phyloP scores from a whole-genome alignment of 352 stramenopile genomes.

The Phytophthora boehmeriae region DNA sequence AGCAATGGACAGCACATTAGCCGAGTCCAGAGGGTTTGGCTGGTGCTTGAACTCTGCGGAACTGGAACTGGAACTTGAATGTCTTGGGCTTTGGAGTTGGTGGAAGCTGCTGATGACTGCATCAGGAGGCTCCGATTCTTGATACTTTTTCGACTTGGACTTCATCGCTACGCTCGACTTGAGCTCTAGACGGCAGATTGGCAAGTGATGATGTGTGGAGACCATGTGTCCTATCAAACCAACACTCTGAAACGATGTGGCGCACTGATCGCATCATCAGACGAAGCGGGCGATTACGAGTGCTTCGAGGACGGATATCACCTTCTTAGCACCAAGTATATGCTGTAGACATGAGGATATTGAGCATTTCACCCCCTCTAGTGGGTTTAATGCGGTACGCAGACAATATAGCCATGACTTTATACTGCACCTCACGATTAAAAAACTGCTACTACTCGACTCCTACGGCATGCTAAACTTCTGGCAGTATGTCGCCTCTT shows the following conservation, averaged over 20 bases:
- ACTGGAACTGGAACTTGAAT: background rate
- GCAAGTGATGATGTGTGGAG: slow-evolving; percentile 4
- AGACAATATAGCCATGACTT: too few species aligned
- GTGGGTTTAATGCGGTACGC: too few species aligned
- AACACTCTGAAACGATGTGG: background rate
- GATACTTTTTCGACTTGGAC: background rate
- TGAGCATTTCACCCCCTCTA: too few species aligned
- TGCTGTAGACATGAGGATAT: too few species aligned
- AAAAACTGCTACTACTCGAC: background rate
- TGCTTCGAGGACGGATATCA: too few species aligned
- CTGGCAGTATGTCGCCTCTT: too few species aligned
- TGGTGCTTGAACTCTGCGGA: slow-evolving; percentile 3
- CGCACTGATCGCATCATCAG: background rate
- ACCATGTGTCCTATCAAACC: too few species aligned
- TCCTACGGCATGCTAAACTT: too few species aligned
- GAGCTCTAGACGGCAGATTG: slow-evolving; percentile 5
- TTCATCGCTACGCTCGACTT: slow-evolving; percentile 3
- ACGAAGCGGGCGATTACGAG: too few species aligned
- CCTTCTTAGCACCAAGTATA: too few species aligned
- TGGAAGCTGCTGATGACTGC: slow-evolving; percentile 8
- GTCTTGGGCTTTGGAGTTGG: slow-evolving; percentile 9
- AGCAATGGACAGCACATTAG: slow-evolving; percentile 46
- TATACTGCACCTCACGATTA: too few species aligned
- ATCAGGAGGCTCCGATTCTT: background rate
- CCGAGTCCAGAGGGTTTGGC: slow-evolving; percentile 42